Evolutionary conservation across 2,329 filamentous ascomycete species (phyloP).

Genomic region (Alternaria gaisen): DNA sequence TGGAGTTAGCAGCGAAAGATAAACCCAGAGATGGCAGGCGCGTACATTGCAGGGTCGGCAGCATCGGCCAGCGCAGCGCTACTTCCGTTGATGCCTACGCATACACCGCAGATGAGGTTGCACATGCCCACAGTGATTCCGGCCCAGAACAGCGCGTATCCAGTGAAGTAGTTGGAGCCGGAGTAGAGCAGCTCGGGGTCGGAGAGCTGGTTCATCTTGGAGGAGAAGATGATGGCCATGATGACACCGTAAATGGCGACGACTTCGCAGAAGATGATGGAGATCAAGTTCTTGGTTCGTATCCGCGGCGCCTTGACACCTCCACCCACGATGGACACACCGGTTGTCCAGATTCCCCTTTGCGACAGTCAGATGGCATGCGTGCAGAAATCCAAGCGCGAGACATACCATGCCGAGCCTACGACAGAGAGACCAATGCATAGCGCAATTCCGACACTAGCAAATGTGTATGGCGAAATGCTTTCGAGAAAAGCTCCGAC

Average conservation of each 20-base stretch:
- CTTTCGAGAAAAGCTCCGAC: conserved; percentile 94
- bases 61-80: conserved; percentile 96
- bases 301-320: conserved; percentile 97
- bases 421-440: conserved; percentile 97
- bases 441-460: conserved; percentile 85
- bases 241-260: conserved; percentile 99
- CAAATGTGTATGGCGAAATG: conserved; percentile 94
- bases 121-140: conserved; percentile 94
- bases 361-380: conserved; percentile 23
- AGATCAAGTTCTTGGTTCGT: conserved; percentile 99
- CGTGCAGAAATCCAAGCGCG: background rate
- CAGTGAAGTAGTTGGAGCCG: conserved; percentile 87
- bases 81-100: conserved; percentile 97
- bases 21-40: conserved; percentile 22
- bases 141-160: conserved; percentile 95
- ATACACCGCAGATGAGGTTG: conserved; percentile 94
- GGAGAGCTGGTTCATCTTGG: conserved; percentile 77
- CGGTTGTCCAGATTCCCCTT: conserved; percentile 99
- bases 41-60: conserved; percentile 87
- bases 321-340: conserved; percentile 94
- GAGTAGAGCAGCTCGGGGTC: conserved; percentile 74
- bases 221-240: conserved; percentile 98
- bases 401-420: conserved; percentile 88
- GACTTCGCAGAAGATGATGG: conserved; percentile 99
- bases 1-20: conserved; percentile 14